Conservation (phyloP, 305 asterid species). For the Plantago coronopus region DNA sequence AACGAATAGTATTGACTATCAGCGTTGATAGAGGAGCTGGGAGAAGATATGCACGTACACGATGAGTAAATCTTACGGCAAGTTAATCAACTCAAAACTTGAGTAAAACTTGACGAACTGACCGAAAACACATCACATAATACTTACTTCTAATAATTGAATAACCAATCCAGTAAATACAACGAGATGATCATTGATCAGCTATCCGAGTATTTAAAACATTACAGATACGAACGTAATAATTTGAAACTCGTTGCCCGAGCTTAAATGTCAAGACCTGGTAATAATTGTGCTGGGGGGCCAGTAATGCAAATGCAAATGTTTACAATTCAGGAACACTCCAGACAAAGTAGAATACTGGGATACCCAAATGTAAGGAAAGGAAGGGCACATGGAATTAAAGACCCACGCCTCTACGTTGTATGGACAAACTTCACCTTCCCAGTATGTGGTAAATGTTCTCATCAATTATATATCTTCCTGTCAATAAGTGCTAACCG, state of each 20-base stretch:
- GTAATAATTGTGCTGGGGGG: slow-evolving; percentile 25
- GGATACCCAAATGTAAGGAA: slow-evolving; percentile 14
- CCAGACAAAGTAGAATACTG: slow-evolving; percentile 16
- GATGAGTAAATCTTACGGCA: too few relatives aligned
- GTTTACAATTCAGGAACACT: slow-evolving; percentile 27
- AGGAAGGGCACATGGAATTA: slow-evolving; percentile 40
- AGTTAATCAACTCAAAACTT: too few relatives aligned
- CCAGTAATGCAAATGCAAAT: slow-evolving; percentile 21
- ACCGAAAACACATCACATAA: too few relatives aligned
- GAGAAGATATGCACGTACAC: too few relatives aligned
- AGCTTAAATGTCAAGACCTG: slow-evolving; percentile 2
- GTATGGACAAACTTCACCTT: slow-evolving; percentile 23
- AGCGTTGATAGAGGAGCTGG: too few relatives aligned
- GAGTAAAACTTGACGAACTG: too few relatives aligned
- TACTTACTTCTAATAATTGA: too few relatives aligned
- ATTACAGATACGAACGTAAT: neutral
- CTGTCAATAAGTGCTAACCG: slow-evolving; percentile 17
- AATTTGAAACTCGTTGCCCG: neutral
- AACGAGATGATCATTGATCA: too few relatives aligned
- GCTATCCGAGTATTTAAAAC: too few relatives aligned
- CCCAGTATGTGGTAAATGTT: slow-evolving; percentile 22
- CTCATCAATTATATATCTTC: slow-evolving; percentile 26
- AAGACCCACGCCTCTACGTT: slow-evolving; percentile 34
- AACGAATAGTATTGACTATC: too few relatives aligned
- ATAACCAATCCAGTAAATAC: too few relatives aligned